Conservation (phyloP, 352 stramenopile species). For the Pythium chondricola region DNA sequence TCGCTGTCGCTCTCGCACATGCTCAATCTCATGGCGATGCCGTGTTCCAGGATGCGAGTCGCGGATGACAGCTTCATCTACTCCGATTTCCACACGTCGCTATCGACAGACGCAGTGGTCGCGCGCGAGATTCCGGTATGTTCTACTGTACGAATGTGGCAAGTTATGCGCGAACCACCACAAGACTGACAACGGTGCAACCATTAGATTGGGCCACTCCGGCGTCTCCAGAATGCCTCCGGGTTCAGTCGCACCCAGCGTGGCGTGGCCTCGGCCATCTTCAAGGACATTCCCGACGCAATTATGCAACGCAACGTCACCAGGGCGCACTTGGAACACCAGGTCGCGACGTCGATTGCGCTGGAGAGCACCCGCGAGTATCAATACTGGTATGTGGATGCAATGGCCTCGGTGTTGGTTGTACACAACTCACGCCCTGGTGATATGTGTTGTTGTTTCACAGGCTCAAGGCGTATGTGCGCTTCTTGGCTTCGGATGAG, state of each 20-base stretch:
- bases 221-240: constrained; percentile 76
- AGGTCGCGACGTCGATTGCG: constrained; percentile 51
- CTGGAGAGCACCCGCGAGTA: constrained; percentile 75
- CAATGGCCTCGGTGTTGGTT: background rate
- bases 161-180: background rate
- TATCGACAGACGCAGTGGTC: constrained; percentile 64
- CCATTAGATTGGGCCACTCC: constrained; percentile 58
- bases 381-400: constrained; percentile 63
- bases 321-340: constrained; percentile 77
- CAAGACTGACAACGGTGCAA: background rate
- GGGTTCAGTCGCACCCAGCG: constrained; percentile 63
- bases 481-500: constrained; percentile 75
- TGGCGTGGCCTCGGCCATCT: constrained; percentile 60
- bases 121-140: constrained; percentile 62
- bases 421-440: background rate
- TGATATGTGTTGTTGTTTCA: background rate
- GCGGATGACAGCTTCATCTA: constrained; percentile 82
- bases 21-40: no score
- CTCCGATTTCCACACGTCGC: constrained; percentile 72
- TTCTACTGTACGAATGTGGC: background rate
- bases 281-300: constrained; percentile 62
- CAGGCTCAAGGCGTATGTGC: constrained; percentile 78
- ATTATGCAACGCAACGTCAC: constrained; percentile 78
- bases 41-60: constrained; percentile 63
- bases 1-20: no score